Evolutionary conservation across 176 grass and related monocot genomes (phyloP), one percentile per base, ranked within the genome.

Genomic region (Panicum miliaceum): DNA sequence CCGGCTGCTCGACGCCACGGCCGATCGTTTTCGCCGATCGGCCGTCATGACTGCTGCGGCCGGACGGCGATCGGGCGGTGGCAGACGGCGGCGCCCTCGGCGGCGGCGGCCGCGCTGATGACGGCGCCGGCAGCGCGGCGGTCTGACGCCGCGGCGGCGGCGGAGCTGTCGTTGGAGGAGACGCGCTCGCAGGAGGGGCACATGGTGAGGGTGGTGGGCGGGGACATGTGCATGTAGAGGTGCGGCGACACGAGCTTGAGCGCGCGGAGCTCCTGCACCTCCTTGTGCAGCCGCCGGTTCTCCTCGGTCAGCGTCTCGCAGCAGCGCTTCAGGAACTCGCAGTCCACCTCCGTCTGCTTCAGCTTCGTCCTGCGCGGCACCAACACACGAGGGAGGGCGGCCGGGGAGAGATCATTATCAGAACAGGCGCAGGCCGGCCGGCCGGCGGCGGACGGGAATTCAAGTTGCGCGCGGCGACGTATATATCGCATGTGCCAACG

Each of bases 271-370:
- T 97, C 91, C 80, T 87, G 86, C 83, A 92, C 84, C 82, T 97
- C 94, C 87, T 94, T 97, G 57, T 90, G 94, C 76, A 97, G 82
- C 84, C 94, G 90, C 70, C 91, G 84, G 87, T 97, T 97, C 77
- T 97, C 94, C 84, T 97, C 89, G 0, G 94, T 97, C n/a, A 97
- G 91, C 82, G 84, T 97, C 87, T 97, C 94, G 62, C 94, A 97
- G 85, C 94, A 97, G 54, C 89, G 85, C 81, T 97, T 97, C 82
- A 97, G 57, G 85, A 86, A 94, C 87, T 94, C 94, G 78, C 94
- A 97, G 81, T 97, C 94, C 68, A 97, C 94, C 91, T 97, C 94
- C 64, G 91, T 97, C 86, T 97, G 94, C 89, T 97, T 97, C 89
- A 97, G 85, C 75, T 97, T 97, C 80, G 94, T 97, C 85, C 94